Base-by-base conservation (phyloP, 106 monocot genomes). In the Iris macrosiphon region DNA sequence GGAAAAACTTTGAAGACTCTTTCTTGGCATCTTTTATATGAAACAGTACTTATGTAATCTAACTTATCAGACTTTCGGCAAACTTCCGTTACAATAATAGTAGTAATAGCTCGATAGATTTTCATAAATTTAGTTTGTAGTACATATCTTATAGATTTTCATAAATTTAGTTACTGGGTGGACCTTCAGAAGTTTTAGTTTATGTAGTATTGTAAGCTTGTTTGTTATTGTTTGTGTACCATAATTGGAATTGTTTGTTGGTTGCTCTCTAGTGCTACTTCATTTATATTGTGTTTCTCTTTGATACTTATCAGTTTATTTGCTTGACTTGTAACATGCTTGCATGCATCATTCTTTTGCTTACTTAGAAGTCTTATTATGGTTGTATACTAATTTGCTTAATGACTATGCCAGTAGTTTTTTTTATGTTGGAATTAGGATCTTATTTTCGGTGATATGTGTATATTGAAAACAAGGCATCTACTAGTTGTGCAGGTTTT, bases 21-120 rank as follows among this genome's bases (percentile, higher is more conserved):
- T 48, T 25, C 29, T 29, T 15, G 6, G 18, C 3, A 3, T 29
- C 2, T 50, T 0, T 50, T 50, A 28, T 50, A 22, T 29, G 49
- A 29, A 9, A 47, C 24, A 47, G 25, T 47, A 47, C 25, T 50
- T 50, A 28, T 50, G 49, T 50, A 50, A 50, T 50, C 49, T 50
- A 29, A 50, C 49, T 29, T 50, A 50, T 50, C 24, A 50, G 49
- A 50, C n/a, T 26, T 29, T 50, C 18, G 29, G 49, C 29, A 29
- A 29, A 29, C 49, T 50, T 29, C 7, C 29, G 49, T 50, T 7
- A 6, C 49, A 7, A n/a, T 29, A 2, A 4, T 29, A 29, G 4
- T 50, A 28, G 27, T 13, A 6, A 50, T 29, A 50, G 5, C n/a
- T 14, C 14, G 0, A 5, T n/a, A n/a, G 27, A 2, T 27, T 29